phyloP scores from a whole-genome alignment of 2,329 filamentous ascomycete genomes.

The Pseudogymnoascus sp. region DNA sequence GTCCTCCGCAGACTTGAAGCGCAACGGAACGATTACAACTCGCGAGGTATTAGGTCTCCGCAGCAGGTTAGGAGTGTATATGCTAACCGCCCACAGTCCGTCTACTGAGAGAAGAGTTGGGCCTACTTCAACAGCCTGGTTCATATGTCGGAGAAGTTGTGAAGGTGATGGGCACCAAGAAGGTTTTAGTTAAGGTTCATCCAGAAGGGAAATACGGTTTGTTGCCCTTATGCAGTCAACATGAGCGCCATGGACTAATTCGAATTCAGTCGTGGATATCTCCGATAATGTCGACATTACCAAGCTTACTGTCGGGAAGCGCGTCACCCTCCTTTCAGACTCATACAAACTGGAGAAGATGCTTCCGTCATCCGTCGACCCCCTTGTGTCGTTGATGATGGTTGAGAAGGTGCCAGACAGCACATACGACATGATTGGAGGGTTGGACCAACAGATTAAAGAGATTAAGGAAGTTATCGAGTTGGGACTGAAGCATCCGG shows the following conservation, averaged over 20 bases:
- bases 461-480: constrained; percentile 99
- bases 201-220: constrained; percentile 99
- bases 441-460: constrained; percentile 97
- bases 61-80: background rate
- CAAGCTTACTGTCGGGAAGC: constrained; percentile 96
- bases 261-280: constrained; percentile 75
- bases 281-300: constrained; percentile 87
- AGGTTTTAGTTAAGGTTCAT: constrained; percentile 97
- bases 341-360: constrained; percentile 99
- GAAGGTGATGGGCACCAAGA: constrained; percentile 99
- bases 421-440: constrained; percentile 99
- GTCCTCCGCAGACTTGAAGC: constrained; percentile 91
- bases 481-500: constrained; percentile 93
- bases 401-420: constrained; percentile 99
- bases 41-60: constrained; percentile 44
- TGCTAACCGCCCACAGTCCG: constrained; percentile 51
- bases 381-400: constrained; percentile 99
- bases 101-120: constrained; percentile 88
- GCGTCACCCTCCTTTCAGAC: constrained; percentile 91
- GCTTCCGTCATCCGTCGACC: constrained; percentile 94
- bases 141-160: constrained; percentile 99
- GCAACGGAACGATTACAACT: constrained; percentile 99
- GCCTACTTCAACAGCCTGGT: constrained; percentile 89
- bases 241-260: constrained; percentile 15
- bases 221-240: constrained; percentile 23